Evolutionary conservation across 1,284 basidiomycete genomes (phyloP).

Genomic region (Ustanciosporium gigantosporum): DNA sequence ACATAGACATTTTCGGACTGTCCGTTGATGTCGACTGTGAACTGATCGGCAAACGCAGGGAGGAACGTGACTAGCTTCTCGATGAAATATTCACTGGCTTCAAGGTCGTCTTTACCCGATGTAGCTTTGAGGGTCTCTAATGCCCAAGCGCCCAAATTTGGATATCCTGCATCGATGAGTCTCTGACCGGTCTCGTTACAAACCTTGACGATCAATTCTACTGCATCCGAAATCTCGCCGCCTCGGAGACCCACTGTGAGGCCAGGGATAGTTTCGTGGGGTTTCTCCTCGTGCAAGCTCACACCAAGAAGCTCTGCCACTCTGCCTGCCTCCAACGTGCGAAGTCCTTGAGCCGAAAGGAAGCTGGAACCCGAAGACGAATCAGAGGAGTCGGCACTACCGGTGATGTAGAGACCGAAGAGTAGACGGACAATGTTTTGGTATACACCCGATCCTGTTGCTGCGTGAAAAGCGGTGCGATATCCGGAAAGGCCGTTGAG

Average conservation of each 20-base stretch:
- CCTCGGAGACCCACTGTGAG: conserved; percentile 73
- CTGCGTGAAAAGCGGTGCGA: conserved; percentile 42
- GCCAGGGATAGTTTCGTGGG: conserved; percentile 72
- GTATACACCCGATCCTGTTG: conserved; percentile 44
- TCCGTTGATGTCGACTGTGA: conserved; percentile 19
- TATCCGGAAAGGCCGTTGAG: conserved; percentile 55
- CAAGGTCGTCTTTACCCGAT: conserved; percentile 34
- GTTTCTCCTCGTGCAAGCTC: conserved; percentile 66
- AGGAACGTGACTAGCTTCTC: conserved; percentile 3
- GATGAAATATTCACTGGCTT: conserved; percentile 3
- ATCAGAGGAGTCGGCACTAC: conserved; percentile 6
- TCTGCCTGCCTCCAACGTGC: conserved; percentile 9
- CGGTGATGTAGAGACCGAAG: conserved; percentile 45
- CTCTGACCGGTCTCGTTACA: conserved; percentile 75
- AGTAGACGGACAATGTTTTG: conserved; percentile 49
- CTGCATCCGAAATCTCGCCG: conserved; percentile 74
- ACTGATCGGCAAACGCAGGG: not conserved
- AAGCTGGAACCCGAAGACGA: conserved; percentile 3
- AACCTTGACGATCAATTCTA: conserved; percentile 69
- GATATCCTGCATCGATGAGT: conserved; percentile 69
- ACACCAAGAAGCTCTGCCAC: conserved; percentile 46
- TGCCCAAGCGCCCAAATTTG: conserved; percentile 75
- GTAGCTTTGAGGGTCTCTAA: conserved; percentile 67
- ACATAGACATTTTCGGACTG: conserved; percentile 67
- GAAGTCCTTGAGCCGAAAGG: conserved; percentile 35